phyloP scores from a whole-genome alignment of 495 filamentous ascomycete species.

The Lophium mytilinum region DNA sequence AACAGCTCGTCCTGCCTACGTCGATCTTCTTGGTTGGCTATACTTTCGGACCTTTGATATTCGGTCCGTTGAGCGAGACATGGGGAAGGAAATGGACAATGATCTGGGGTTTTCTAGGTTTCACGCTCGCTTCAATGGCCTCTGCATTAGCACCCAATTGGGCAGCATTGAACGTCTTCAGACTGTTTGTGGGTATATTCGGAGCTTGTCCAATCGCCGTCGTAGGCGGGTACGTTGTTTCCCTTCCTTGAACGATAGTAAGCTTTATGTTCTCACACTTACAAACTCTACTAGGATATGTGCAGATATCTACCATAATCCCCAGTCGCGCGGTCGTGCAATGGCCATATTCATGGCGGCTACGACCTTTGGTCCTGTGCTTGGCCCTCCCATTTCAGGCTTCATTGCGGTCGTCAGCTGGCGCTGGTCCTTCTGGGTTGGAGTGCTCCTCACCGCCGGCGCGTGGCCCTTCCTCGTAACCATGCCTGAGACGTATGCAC shows the following conservation, averaged over 20 bases:
- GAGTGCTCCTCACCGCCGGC: slow-evolving; percentile 39
- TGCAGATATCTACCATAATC: slow-evolving; percentile 60
- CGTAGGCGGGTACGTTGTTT: slow-evolving; percentile 45
- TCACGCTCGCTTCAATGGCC: slow-evolving; percentile 59
- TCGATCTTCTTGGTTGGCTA: slow-evolving; percentile 70
- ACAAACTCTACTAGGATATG: slow-evolving; percentile 38
- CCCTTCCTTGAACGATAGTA: no score
- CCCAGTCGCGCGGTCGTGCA: slow-evolving; percentile 53
- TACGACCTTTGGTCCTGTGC: slow-evolving; percentile 34
- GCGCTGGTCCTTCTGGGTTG: slow-evolving; percentile 50
- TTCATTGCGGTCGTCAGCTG: slow-evolving; percentile 33
- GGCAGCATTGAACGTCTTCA: slow-evolving; percentile 57
- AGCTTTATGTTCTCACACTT: not conserved
- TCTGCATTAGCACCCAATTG: slow-evolving; percentile 64
- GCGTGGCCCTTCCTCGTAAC: slow-evolving; percentile 33
- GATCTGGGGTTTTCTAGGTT: slow-evolving; percentile 51
- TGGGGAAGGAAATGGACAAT: slow-evolving; percentile 60
- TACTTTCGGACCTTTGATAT: slow-evolving; percentile 55
- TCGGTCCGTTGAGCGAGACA: slow-evolving; percentile 63
- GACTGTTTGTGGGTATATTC: slow-evolving; percentile 55
- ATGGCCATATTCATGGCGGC: slow-evolving; percentile 68
- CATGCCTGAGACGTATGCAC: slow-evolving; percentile 53
- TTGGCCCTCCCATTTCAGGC: slow-evolving; percentile 35
- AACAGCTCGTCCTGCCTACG: slow-evolving; percentile 60
- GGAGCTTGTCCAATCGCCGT: slow-evolving; percentile 63